Conservation (phyloP, 768 basidiomycete species). For the Termitomyces sp. region DNA sequence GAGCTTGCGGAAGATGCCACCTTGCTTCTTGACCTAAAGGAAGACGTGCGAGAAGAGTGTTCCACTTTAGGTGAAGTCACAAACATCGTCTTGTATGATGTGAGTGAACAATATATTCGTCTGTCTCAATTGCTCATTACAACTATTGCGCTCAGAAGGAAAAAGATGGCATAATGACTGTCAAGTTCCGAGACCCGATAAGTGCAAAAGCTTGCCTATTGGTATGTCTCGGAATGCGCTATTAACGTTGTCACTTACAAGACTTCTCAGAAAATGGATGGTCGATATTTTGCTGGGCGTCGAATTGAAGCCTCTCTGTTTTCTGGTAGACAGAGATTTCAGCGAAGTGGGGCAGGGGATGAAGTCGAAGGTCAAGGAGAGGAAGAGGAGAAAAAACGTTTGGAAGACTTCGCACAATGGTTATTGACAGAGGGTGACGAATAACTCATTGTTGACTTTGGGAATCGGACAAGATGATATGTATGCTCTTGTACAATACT, state of each 20-base stretch:
- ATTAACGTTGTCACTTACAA: background rate
- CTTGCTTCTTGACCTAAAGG: conserved; percentile 87
- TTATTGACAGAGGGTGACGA: conserved; percentile 76
- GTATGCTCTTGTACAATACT: conserved; percentile 15
- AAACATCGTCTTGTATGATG: conserved; percentile 92
- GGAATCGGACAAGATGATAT: conserved; percentile 4
- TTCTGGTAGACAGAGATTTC: conserved; percentile 77
- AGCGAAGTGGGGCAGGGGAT: conserved; percentile 65
- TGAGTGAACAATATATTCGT: conserved; percentile 32
- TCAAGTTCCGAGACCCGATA: conserved; percentile 91
- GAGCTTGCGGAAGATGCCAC: conserved; percentile 84
- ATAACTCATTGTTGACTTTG: background rate
- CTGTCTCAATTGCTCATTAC: background rate
- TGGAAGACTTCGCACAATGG: conserved; percentile 89
- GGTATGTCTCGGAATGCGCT: conserved; percentile 36
- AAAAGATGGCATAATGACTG: conserved; percentile 88
- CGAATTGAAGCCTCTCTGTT: conserved; percentile 78
- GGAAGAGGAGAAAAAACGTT: conserved; percentile 74
- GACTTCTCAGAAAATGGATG: conserved; percentile 82
- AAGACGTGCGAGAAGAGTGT: conserved; percentile 94
- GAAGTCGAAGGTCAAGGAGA: conserved; percentile 58
- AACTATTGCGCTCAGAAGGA: conserved; percentile 58
- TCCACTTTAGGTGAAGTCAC: conserved; percentile 90
- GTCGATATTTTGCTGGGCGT: conserved; percentile 84
- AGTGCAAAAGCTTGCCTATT: conserved; percentile 90